Base-by-base conservation (phyloP, 1,139 yeast species). In the Pichia sp. region DNA sequence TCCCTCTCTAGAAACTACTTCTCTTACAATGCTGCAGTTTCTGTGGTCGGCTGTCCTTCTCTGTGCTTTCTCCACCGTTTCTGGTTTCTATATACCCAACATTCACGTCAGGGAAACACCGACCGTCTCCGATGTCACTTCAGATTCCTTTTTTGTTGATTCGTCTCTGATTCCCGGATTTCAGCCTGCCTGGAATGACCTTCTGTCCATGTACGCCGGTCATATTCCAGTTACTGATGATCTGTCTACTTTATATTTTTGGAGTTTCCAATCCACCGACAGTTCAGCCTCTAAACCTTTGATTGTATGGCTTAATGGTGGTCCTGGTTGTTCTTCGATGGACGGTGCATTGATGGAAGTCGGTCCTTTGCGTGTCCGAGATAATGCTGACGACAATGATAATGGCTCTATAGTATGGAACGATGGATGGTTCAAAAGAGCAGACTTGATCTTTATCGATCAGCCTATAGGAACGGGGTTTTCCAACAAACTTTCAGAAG, bases 291-390 rank as follows among this genome's bases (percentile, higher is more conserved):
- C 15, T 9, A 15, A 20, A 20, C 56, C 55, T 25, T 67, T 85
- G 16, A 69, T 80, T 7, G 70, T 88, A 45, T 91, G 98, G 98
- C 70, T 91, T 24, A 91, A 93, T 61, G 99, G 99, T 33, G 95
- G 95, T 0, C 95, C 95, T 0, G 99, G 99, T 0, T 91, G 99
- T 60, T 87, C 96, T 3, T 87, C 96, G 0, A 79, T 91, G 93
- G 98, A 91, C 62, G 99, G 99, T 3, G 96, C 96, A 0, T 61
- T 91, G 49, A 78, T 91, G 76, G 99, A 93, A 60, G 65, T 80
- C 2, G 99, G 99, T 0, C 97, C 98, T 0, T 75, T 88, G 44
- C 68, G 96, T 44, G 70, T 88, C 16, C 23, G 8, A 6, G 6
- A 21, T 21, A 21, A 21, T 21, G 23, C 6, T 1, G 14, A 6